Evolutionary conservation across 2,329 filamentous ascomycete genomes (phyloP), one percentile per base, ranked within the genome.

Genomic region (Septoria linicola): DNA sequence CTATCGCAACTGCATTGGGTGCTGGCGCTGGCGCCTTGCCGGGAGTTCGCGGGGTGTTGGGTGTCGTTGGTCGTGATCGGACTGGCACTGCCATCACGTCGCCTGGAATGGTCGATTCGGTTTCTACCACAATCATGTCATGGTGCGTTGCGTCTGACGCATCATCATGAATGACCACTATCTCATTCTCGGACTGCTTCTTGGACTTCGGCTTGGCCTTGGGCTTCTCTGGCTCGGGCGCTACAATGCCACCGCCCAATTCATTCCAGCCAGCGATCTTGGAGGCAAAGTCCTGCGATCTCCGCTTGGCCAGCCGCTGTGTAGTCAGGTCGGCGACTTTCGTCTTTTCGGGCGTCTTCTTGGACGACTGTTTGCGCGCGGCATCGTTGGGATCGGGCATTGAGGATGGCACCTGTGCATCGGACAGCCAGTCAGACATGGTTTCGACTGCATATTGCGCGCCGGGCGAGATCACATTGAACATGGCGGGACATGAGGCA

Each of bases 201-300:
- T 32, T 21, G 14, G 35, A 25, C 35, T 37, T 40, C n/a, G 23
- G 7, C 23, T 47, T 47, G 19, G 34, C 3, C 25, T 37, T 39
- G 10, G 44, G 23, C 27, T 30, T 40, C 35, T 47, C 44, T 17
- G 35, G 25, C 16, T 39, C 44, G 17, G 44, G 23, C 11, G 21
- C 25, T 36, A 53, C 57, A 4, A 65, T 53, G 3, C 60, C 63
- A 40, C 61, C 65, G 17, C 63, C 65, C 20, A 58, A 55, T 36
- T 59, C 45, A 30, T 66, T 66, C 66, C 66, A 68, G 8, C 62
- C 64, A 19, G 60, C 55, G 25, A 68, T 66, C 58, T 68, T 68
- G 23, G 57, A 49, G 27, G 55, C 57, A 42, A 67, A 67, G 42
- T 67, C 65, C 53, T 68, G 66, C 53, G 64, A 67, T 34, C 55